Conservation (phyloP, 2,329 filamentous ascomycete species). For the Pseudogymnoascus destructans region DNA sequence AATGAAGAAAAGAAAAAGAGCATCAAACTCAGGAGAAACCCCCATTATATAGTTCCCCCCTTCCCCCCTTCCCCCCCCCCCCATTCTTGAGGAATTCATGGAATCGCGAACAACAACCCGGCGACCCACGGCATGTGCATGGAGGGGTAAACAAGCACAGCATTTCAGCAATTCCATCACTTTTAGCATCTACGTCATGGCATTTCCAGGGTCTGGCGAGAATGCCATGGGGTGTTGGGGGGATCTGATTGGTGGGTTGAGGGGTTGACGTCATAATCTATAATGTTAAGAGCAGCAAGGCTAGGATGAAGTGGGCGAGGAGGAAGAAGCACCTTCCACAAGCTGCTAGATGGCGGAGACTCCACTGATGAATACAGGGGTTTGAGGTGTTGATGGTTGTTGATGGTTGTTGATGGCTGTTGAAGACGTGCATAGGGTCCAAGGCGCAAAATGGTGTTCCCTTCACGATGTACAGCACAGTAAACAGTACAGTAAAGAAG, state of each 20-base stretch:
- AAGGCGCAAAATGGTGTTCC: neutral
- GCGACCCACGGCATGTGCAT: neutral
- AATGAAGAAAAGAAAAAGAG: neutral
- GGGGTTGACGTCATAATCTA: neutral
- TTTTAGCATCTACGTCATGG: neutral
- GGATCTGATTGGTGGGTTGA: neutral
- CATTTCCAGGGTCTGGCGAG: neutral
- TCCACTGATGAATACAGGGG: neutral
- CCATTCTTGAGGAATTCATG: neutral
- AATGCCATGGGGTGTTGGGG: neutral
- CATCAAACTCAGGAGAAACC: neutral
- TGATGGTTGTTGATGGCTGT: neutral
- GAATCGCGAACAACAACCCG: neutral
- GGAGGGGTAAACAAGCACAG: conserved; percentile 1
- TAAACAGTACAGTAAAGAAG: neutral
- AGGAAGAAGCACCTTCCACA: neutral
- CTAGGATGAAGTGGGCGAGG: neutral
- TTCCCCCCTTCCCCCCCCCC: neutral
- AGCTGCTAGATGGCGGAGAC: neutral
- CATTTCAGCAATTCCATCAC: neutral
- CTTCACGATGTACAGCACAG: too few species aligned
- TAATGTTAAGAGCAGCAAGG: neutral
- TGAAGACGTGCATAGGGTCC: neutral
- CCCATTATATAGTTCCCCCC: neutral
- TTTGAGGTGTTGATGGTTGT: neutral